Conservation (phyloP, 768 basidiomycete genomes). For the Pleurotus citrinopileatus region DNA sequence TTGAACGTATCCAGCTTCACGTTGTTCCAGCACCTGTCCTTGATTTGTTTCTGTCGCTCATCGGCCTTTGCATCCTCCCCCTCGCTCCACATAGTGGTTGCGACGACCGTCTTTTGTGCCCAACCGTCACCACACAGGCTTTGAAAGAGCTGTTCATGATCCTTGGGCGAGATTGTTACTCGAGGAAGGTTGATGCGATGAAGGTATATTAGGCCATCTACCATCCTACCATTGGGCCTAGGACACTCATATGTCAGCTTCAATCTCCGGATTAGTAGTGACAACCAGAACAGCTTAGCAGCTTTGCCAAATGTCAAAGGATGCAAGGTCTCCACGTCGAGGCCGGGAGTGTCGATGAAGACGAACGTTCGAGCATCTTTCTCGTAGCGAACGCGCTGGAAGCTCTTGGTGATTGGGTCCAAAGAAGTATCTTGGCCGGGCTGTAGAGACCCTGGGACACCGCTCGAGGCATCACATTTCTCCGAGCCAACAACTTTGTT, state of each 20-base stretch:
- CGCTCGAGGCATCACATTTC: slow-evolving; percentile 1
- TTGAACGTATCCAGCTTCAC: slow-evolving; percentile 29
- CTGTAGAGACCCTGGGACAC: not conserved
- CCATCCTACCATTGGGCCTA: not conserved
- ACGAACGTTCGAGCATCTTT: slow-evolving; percentile 22
- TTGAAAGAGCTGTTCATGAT: slow-evolving; percentile 4
- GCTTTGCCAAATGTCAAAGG: not conserved
- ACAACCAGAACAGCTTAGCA: not conserved
- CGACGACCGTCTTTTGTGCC: slow-evolving; percentile 39
- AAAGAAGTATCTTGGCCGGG: not conserved
- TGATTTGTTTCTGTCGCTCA: slow-evolving; percentile 33
- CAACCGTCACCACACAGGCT: slow-evolving; percentile 27
- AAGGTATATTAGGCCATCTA: slow-evolving; percentile 33
- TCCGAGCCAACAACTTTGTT: not conserved
- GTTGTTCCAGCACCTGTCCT: slow-evolving; percentile 37
- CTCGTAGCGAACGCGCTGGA: not conserved
- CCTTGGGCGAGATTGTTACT: slow-evolving; percentile 6
- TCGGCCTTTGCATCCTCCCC: slow-evolving; percentile 15
- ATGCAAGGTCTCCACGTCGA: slow-evolving; percentile 20
- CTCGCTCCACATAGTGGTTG: slow-evolving; percentile 42
- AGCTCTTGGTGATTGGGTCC: not conserved
- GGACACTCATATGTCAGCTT: not conserved
- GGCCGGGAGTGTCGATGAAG: slow-evolving; percentile 36
- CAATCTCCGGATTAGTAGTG: not conserved
- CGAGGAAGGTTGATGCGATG: slow-evolving; percentile 34